Conservation (phyloP, 306 rosid genomes). For the Acmispon strigosus region DNA sequence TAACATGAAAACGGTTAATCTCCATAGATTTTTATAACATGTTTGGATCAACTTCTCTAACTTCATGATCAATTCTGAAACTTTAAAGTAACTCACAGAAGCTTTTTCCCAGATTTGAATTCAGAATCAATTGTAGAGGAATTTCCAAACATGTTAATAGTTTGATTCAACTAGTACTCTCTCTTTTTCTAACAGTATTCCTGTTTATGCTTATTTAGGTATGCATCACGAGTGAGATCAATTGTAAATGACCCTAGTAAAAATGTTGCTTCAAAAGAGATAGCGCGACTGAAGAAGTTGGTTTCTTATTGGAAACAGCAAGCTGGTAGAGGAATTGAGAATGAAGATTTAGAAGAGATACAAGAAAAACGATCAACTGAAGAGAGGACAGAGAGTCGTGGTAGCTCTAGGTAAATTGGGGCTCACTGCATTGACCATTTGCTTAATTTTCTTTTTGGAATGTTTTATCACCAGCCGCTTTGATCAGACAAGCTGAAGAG, state of each 20-base stretch:
- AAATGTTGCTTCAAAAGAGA: constrained; percentile 77
- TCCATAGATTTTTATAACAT: too few relatives aligned
- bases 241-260: constrained; percentile 90
- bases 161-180: background rate
- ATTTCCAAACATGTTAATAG: background rate
- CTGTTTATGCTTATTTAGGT: constrained; percentile 37
- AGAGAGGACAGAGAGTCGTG: constrained; percentile 61
- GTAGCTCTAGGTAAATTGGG: constrained; percentile 9
- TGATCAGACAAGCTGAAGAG: background rate
- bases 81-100: too few relatives aligned
- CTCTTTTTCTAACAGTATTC: background rate
- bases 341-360: constrained; percentile 81
- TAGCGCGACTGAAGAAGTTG: constrained; percentile 75
- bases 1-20: background rate
- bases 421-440: background rate
- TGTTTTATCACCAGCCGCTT: constrained; percentile 5
- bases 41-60: too few relatives aligned
- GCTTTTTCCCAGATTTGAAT: too few relatives aligned
- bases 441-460: background rate
- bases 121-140: too few relatives aligned
- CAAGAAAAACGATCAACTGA: constrained; percentile 52
- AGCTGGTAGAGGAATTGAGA: constrained; percentile 70
- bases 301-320: constrained; percentile 90
- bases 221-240: constrained; percentile 85
- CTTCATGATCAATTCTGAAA: too few relatives aligned